These are phyloP conservation scores for Chenopodium suecicum DNA, from an alignment of 148 eudicot species.

Conservation along the genomic window DNA sequence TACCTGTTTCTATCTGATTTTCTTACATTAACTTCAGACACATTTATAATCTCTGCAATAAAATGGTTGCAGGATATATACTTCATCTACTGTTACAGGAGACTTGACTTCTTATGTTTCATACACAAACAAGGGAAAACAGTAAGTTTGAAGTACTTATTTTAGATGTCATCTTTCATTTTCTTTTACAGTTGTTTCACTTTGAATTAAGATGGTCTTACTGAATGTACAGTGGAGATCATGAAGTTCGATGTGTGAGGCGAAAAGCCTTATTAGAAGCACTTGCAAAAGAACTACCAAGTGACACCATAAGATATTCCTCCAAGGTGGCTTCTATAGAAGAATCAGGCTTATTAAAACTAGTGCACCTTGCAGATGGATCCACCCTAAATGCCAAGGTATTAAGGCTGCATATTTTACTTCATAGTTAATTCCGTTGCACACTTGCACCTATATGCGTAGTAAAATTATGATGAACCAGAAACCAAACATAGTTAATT, in stretches of 20 bases:
- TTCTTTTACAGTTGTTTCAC: not conserved
- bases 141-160: slow-evolving; percentile 19
- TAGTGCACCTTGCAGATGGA: slow-evolving; percentile 58
- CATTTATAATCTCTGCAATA: not conserved
- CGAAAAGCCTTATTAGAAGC: slow-evolving; percentile 49
- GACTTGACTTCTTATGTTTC: slow-evolving; percentile 33
- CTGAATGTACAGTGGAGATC: slow-evolving; percentile 34
- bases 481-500: no score
- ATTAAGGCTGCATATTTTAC: not conserved
- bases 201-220: not conserved
- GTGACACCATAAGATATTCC: slow-evolving; percentile 49
- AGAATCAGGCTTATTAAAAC: slow-evolving; percentile 38
- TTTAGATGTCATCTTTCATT: not conserved
- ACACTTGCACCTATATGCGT: no score
- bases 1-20: not conserved
- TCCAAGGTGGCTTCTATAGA: slow-evolving; percentile 58
- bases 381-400: slow-evolving; percentile 53
- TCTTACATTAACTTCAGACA: not conserved
- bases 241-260: slow-evolving; percentile 46
- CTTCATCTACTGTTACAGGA: slow-evolving; percentile 36
- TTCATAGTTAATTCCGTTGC: not conserved
- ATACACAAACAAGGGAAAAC: slow-evolving; percentile 27
- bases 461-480: no score
- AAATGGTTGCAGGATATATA: slow-evolving; percentile 26
- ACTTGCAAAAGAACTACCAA: slow-evolving; percentile 56